Conservation (phyloP, 305 asterid genomes). For the Fraxinus ornus region DNA sequence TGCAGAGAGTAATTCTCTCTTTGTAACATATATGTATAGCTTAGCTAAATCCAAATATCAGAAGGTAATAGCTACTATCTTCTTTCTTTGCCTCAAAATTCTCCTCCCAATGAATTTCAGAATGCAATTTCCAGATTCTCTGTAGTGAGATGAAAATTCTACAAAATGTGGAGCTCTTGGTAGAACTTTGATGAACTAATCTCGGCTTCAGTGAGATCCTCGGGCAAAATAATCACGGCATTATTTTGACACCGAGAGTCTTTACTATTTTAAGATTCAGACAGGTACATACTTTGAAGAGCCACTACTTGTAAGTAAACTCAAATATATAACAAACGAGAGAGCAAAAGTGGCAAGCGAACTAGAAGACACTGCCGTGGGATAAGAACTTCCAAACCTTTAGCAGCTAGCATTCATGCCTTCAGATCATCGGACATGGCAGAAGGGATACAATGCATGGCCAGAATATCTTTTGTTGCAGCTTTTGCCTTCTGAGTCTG, state of each 20-base stretch:
- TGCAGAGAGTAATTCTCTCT: not conserved
- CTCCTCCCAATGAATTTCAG: not conserved
- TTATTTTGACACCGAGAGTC: not conserved
- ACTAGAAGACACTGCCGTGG: not conserved
- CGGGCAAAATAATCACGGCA: not conserved
- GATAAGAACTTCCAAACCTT: not conserved
- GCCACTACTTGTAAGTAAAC: not conserved
- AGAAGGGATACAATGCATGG: slow-evolving; percentile 84
- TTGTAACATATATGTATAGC: not conserved
- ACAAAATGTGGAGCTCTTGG: not conserved
- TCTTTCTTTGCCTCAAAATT: not conserved
- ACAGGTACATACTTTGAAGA: not conserved
- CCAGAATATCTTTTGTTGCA: slow-evolving; percentile 80
- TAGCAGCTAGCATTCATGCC: slow-evolving; percentile 26
- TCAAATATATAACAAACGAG: slow-evolving; percentile 22
- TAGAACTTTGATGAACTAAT: not conserved
- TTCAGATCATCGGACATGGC: slow-evolving; percentile 94
- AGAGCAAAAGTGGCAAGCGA: not conserved
- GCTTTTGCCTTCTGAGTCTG: slow-evolving; percentile 76
- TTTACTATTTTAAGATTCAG: not conserved
- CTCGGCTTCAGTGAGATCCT: not conserved
- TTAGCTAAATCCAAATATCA: not conserved
- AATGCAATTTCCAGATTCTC: not conserved
- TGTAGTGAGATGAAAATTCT: not conserved
- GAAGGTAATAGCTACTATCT: not conserved